These are phyloP conservation scores for Fistulina hepatica DNA, from an alignment of 1,284 basidiomycete species.

Conservation along the genomic window DNA sequence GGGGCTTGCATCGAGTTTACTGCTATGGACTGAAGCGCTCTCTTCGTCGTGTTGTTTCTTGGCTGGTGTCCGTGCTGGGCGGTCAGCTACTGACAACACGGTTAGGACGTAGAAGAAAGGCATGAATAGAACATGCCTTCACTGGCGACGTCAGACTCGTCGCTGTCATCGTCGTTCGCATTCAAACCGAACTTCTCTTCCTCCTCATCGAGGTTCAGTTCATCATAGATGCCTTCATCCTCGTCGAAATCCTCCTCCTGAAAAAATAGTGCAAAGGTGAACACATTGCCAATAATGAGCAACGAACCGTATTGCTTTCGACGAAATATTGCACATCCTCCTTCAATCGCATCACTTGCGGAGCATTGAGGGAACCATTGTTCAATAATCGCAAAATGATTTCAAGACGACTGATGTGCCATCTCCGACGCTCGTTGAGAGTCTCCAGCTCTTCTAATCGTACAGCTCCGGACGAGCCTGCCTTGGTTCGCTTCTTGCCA, in stretches of 20 bases:
- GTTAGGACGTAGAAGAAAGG: constrained; percentile 1
- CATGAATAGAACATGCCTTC: constrained; percentile 41
- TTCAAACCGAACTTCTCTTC: constrained; percentile 84
- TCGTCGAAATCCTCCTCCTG: constrained; percentile 98
- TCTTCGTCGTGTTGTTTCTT: constrained; percentile 71
- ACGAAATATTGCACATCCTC: constrained; percentile 98
- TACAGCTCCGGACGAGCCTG: constrained; percentile 50
- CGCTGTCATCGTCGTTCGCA: constrained; percentile 62
- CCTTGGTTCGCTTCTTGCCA: constrained; percentile 82
- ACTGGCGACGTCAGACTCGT: constrained; percentile 60
- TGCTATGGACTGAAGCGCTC: constrained; percentile 50
- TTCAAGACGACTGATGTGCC: constrained; percentile 92
- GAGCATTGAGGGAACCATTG: constrained; percentile 82
- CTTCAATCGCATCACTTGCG: constrained; percentile 76
- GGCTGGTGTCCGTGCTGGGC: constrained; percentile 47
- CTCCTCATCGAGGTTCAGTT: constrained; percentile 95
- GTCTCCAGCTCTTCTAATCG: constrained; percentile 78
- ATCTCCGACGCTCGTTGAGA: constrained; percentile 89
- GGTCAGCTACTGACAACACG: constrained; percentile 27
- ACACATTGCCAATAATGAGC: constrained; percentile 7
- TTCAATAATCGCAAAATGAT: constrained; percentile 89
- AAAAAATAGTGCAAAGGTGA: constrained; percentile 16
- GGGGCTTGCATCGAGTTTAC: constrained; percentile 67
- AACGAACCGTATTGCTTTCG: constrained; percentile 84
- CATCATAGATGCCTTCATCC: constrained; percentile 97